A percentile compares a stretch with the other conserved stretches of the same genome.
These are phyloP conservation scores for Stachybotrys chlorohalonatus DNA, from an alignment of 2,329 filamentous ascomycete genomes.

Conservation along the genomic window DNA sequence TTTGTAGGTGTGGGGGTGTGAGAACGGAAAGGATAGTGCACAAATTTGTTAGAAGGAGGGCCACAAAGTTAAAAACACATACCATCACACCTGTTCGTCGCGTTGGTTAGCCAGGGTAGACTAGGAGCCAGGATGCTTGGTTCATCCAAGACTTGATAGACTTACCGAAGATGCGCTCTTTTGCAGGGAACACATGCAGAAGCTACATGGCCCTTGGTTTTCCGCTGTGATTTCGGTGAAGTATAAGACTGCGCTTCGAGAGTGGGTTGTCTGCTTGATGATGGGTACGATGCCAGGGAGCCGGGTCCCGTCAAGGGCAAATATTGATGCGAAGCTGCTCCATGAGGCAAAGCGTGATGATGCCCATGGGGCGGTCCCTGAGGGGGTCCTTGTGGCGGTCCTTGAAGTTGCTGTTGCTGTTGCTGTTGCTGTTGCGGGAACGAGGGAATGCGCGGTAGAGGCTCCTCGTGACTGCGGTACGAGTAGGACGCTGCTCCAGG, in stretches of 20 bases:
- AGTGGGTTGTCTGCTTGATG: slow-evolving; percentile 21
- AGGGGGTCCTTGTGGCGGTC: background rate
- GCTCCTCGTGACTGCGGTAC: slow-evolving; percentile 16
- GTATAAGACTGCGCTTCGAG: slow-evolving; percentile 38
- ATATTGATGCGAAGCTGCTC: slow-evolving; percentile 13
- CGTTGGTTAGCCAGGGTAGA: slow-evolving; percentile 6
- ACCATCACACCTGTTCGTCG: slow-evolving; percentile 48
- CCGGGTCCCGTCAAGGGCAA: slow-evolving; percentile 9
- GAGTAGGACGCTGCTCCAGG: slow-evolving; percentile 12
- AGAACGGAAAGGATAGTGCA: too few relatives aligned
- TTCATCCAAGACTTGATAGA: background rate
- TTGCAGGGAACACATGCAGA: slow-evolving; percentile 83
- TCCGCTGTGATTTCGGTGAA: slow-evolving; percentile 54
- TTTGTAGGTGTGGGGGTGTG: background rate
- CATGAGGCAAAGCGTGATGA: background rate
- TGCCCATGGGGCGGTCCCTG: background rate
- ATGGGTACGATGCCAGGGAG: slow-evolving; percentile 10
- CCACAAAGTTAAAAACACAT: slow-evolving; percentile 26
- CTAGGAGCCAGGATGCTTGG: background rate
- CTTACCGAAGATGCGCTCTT: slow-evolving; percentile 65
- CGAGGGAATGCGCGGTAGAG: slow-evolving; percentile 12
- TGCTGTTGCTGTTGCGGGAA: slow-evolving; percentile 10
- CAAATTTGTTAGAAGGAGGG: too few relatives aligned
- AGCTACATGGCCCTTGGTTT: slow-evolving; percentile 73
- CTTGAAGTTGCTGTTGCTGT: slow-evolving; percentile 2